Evolutionary conservation across 352 stramenopile genomes (phyloP), one percentile per base, ranked within the genome.

Genomic region (Globisporangium spiculum): DNA sequence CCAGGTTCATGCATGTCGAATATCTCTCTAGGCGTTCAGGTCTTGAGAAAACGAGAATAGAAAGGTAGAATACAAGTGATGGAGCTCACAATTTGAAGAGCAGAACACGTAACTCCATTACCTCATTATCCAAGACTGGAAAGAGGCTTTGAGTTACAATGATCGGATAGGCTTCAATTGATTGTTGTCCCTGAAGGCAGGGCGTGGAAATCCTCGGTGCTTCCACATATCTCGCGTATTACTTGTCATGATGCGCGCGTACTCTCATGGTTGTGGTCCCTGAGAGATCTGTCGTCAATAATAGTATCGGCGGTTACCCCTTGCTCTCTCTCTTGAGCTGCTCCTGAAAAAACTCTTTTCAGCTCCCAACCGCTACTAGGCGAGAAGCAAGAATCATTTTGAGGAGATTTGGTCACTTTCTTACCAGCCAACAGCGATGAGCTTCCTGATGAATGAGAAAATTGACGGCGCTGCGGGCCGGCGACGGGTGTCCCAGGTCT

Each of bases 401-500:
- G n/a, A 55, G 22, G 20, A 16, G 20, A 55, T 14, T 6, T 32
- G 9, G n/a, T 8, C 24, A 24, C n/a, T 20, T 38, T 8, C 36
- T 44, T n/a, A 6, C n/a, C 14, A 27, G 27, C 27, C 27, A 32
- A 26, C 41, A 8, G 22, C 34, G 14, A 72, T 72, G 67, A 72
- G 67, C 38, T 72, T 72, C 46, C 34, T 72, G n/a, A 3, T 52
- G 22, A 41, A 62, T 30, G 65, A 70, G 34, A 41, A 61, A 27
- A 50, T 20, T 34, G 27, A 16, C 22, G 60, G 38, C 3, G 38
- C 12, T 48, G 38, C 38, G 14, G 38, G 69, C 12, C 72, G 74
- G 14, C 69, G 74, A 1, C 72, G 67, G 14, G 50, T 83, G 34
- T 30, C 69, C 22, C 72, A 79, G 22, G 60, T 76, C 24, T 72